phyloP scores from a whole-genome alignment of 176 grass and related monocot species.

The Neostapfia colusana region DNA sequence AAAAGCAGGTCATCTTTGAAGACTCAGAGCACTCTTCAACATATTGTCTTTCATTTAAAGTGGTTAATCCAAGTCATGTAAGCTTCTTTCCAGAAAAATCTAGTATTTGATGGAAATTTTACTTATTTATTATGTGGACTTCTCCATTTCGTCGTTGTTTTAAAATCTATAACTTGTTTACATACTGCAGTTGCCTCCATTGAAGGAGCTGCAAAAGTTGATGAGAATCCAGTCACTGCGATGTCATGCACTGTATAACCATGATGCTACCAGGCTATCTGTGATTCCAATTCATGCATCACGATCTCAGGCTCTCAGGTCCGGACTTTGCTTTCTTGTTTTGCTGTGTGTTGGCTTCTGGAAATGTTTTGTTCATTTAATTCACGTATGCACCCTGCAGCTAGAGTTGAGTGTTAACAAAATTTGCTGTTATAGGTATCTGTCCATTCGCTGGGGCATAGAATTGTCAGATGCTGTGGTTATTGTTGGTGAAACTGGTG shows the following conservation, averaged over 20 bases:
- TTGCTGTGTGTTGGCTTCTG: not conserved
- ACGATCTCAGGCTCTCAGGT: conserved; percentile 84
- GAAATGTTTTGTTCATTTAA: conserved; percentile 5
- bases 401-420: conserved; percentile 9
- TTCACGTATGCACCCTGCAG: conserved; percentile 2
- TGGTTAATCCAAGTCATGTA: conserved; percentile 83
- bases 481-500: conserved; percentile 78
- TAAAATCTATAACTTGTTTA: conserved; percentile 28
- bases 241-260: conserved; percentile 77
- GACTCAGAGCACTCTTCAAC: conserved; percentile 66
- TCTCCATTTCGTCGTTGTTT: not conserved
- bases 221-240: conserved; percentile 84
- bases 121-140: not conserved
- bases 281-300: conserved; percentile 84
- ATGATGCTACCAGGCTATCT: conserved; percentile 68
- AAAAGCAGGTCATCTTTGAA: conserved; percentile 70
- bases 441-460: conserved; percentile 85
- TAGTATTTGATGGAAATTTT: conserved; percentile 13
- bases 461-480: conserved; percentile 62
- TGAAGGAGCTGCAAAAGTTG: conserved; percentile 64
- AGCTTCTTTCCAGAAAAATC: conserved; percentile 31
- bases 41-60: conserved; percentile 74
- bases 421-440: conserved; percentile 54
- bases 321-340: conserved; percentile 21
- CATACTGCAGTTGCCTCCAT: conserved; percentile 58